phyloP scores from a whole-genome alignment of 2,329 filamentous ascomycete species.

The Colletotrichum cordylinicola region DNA sequence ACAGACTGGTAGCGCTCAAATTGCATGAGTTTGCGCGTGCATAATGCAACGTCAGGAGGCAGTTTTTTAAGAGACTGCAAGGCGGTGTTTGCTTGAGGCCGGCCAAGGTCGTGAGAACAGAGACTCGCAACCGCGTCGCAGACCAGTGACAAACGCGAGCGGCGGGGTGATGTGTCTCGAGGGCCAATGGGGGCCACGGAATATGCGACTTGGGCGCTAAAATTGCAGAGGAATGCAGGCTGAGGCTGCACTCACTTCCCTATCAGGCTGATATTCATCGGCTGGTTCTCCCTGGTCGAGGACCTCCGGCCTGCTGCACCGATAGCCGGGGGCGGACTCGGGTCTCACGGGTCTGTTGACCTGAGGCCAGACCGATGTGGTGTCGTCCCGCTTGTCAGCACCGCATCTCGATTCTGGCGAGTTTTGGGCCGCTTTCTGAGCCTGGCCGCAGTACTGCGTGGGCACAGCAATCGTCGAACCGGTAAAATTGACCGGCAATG shows the following conservation, averaged over 20 bases:
- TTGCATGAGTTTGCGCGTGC: constrained; percentile 26
- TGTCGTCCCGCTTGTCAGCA: neutral
- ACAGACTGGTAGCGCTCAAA: constrained; percentile 34
- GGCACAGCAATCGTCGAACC: neutral
- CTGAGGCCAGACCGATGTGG: neutral
- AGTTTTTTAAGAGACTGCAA: neutral
- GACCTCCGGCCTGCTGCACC: neutral
- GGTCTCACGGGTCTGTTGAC: neutral
- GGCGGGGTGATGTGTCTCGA: constrained; percentile 5
- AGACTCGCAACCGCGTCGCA: constrained; percentile 4
- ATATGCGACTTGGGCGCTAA: constrained; percentile 21
- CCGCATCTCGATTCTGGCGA: neutral
- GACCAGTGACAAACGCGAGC: constrained; percentile 14
- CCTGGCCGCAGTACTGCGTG: neutral
- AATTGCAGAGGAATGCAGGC: neutral
- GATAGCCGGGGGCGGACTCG: neutral
- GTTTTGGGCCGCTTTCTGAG: neutral
- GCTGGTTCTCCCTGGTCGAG: neutral
- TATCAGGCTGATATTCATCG: neutral
- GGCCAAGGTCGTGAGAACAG: neutral
- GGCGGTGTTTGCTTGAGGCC: neutral
- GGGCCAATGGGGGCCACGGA: constrained; percentile 16
- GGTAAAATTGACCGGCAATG: neutral
- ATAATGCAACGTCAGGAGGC: constrained; percentile 5
- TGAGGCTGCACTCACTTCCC: neutral